phyloP scores from a whole-genome alignment of 78 protist species.

The Dictyostelium citrinum region DNA sequence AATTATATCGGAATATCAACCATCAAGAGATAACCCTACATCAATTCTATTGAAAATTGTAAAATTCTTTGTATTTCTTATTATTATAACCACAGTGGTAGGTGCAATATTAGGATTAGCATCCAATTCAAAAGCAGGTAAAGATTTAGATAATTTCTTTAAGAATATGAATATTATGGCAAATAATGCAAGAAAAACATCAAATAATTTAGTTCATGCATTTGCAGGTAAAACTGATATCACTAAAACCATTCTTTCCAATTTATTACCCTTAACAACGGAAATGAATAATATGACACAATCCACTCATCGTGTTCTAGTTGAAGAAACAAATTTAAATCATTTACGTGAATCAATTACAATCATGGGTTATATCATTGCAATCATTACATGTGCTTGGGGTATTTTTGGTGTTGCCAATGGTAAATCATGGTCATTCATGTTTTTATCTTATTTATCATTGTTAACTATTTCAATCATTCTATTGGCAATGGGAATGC shows the following conservation, averaged over 20 bases:
- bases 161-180: neutral
- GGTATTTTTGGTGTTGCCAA: slow-evolving; percentile 47
- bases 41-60: neutral
- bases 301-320: neutral
- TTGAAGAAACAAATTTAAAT: slow-evolving; percentile 25
- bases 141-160: slow-evolving; percentile 18
- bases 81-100: slow-evolving; percentile 24
- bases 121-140: neutral
- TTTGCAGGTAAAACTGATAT: slow-evolving; percentile 9
- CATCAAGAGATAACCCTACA: neutral
- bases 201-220: neutral
- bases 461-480: neutral
- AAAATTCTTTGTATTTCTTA: slow-evolving; percentile 20
- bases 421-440: slow-evolving; percentile 61
- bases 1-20: neutral
- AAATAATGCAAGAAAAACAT: neutral
- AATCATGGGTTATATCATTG: slow-evolving; percentile 41
- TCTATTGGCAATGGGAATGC: slow-evolving; percentile 2
- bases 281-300: neutral
- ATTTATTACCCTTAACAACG: neutral
- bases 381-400: slow-evolving; percentile 43
- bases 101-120: slow-evolving; percentile 31
- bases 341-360: slow-evolving; percentile 1
- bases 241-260: neutral
- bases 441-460: slow-evolving; percentile 24